phyloP scores from a whole-genome alignment of 2,329 filamentous ascomycete species.

The Calonectria montana region DNA sequence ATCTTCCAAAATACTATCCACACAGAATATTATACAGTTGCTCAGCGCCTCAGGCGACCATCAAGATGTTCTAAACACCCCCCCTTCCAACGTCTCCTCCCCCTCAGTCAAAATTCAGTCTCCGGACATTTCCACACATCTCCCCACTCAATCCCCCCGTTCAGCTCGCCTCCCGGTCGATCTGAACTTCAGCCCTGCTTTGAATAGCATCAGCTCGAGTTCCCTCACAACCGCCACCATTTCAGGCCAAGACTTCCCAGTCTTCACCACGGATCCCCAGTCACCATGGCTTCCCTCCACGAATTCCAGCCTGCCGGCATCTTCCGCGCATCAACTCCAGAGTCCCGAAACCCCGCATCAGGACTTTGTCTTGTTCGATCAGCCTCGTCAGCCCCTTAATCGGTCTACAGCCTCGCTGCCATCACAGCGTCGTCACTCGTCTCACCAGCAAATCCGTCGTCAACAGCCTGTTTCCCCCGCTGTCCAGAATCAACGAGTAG shows the following conservation, averaged over 20 bases:
- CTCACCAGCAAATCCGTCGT: constrained; percentile 56
- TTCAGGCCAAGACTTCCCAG: constrained; percentile 73
- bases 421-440: constrained; percentile 59
- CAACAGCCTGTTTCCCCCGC: constrained; percentile 51
- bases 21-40: constrained; percentile 47
- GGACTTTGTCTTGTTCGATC: constrained; percentile 85
- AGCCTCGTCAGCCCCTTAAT: constrained; percentile 54
- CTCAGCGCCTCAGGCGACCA: constrained; percentile 52
- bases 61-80: constrained; percentile 70
- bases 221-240: constrained; percentile 68
- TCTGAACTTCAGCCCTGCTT: constrained; percentile 76
- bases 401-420: constrained; percentile 53
- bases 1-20: constrained; percentile 36
- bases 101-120: constrained; percentile 66
- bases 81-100: constrained; percentile 50
- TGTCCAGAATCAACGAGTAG: constrained; percentile 69
- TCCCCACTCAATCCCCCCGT: constrained; percentile 60
- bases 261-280: constrained; percentile 86
- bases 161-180: constrained; percentile 69
- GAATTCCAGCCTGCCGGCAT: constrained; percentile 71
- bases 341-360: constrained; percentile 64
- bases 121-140: constrained; percentile 50
- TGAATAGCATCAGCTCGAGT: constrained; percentile 68
- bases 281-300: constrained; percentile 85
- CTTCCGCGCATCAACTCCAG: constrained; percentile 67